These are phyloP conservation scores for Chrysoporthe deuterocubensis DNA, from an alignment of 2,329 filamentous ascomycete genomes.

Conservation along the genomic window DNA sequence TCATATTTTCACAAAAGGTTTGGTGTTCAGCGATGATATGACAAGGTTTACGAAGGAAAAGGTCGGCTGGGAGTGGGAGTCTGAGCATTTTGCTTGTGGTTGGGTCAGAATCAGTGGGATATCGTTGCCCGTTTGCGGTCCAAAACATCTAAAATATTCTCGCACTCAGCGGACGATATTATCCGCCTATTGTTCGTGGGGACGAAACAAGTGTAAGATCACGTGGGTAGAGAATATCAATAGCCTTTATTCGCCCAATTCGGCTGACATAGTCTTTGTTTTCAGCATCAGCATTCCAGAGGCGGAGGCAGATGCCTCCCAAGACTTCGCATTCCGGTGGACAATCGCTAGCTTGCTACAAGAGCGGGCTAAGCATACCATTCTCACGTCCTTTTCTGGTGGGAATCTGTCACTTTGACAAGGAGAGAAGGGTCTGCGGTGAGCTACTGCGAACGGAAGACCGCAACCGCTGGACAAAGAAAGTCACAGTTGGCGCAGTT, in stretches of 20 bases:
- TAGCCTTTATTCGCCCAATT: constrained; percentile 35
- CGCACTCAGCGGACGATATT: constrained; percentile 10
- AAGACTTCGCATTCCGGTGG: constrained; percentile 33
- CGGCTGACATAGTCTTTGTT: constrained; percentile 46
- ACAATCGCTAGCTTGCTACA: constrained; percentile 32
- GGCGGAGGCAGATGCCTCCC: constrained; percentile 18
- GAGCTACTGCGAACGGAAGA: constrained; percentile 36
- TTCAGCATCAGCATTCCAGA: constrained; percentile 33
- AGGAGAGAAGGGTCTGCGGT: not conserved
- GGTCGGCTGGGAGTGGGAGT: constrained; percentile 33
- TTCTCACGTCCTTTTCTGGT: constrained; percentile 14
- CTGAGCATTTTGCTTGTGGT: constrained; percentile 31
- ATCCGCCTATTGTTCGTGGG: constrained; percentile 16
- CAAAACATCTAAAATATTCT: constrained; percentile 22
- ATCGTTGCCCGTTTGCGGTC: constrained; percentile 24
- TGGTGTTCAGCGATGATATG: constrained; percentile 31
- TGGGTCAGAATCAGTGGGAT: constrained; percentile 20
- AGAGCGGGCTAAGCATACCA: constrained; percentile 24
- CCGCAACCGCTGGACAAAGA: constrained; percentile 40
- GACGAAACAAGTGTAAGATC: constrained; percentile 31
- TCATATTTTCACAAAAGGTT: constrained; percentile 34
- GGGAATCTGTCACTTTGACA: constrained; percentile 22
- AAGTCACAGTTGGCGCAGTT: constrained; percentile 31
- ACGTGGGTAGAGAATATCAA: constrained; percentile 30
- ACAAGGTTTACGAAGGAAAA: constrained; percentile 30